Evolutionary conservation across 140 eudicot species (phyloP).

Genomic region (Bidens hawaiensis): DNA sequence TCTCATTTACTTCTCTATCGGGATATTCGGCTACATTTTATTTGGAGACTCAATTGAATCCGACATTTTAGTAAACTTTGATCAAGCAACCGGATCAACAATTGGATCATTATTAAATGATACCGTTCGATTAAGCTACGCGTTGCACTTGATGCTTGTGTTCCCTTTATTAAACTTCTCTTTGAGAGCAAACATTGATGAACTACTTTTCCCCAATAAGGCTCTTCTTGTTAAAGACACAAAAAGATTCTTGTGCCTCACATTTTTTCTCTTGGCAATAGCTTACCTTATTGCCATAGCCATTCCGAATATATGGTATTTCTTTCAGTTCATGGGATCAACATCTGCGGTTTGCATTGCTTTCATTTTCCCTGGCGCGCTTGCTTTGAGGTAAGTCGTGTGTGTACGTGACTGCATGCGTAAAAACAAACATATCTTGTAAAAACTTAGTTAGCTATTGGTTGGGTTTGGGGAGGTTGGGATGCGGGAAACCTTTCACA

Average conservation of each 20-base stretch:
- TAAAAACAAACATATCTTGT: too few relatives aligned
- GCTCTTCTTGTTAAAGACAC: slow-evolving; percentile 49
- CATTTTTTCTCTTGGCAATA: slow-evolving; percentile 38
- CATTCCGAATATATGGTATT: slow-evolving; percentile 84
- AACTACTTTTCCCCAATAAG: slow-evolving; percentile 63
- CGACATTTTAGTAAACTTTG: slow-evolving; percentile 83
- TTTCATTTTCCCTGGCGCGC: slow-evolving; percentile 80
- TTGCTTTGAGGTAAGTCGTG: slow-evolving; percentile 62
- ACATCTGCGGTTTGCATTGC: slow-evolving; percentile 77
- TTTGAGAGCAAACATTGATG: slow-evolving; percentile 65
- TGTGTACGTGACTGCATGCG: neutral
- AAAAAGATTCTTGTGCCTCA: slow-evolving; percentile 59
- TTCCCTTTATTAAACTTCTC: slow-evolving; percentile 88
- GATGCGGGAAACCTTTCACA: too few relatives aligned
- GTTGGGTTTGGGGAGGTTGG: too few relatives aligned
- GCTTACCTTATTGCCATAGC: slow-evolving; percentile 71
- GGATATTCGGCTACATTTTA: slow-evolving; percentile 80
- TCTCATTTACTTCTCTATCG: slow-evolving; percentile 70
- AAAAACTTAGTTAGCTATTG: too few relatives aligned
- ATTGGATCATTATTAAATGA: slow-evolving; percentile 55
- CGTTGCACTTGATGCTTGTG: slow-evolving; percentile 82
- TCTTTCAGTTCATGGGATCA: slow-evolving; percentile 89
- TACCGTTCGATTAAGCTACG: slow-evolving; percentile 79
- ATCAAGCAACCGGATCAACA: slow-evolving; percentile 46
- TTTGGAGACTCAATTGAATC: slow-evolving; percentile 75